Evolutionary conservation across 352 stramenopile species (phyloP).

Genomic region (Phytophthora sansomeana): DNA sequence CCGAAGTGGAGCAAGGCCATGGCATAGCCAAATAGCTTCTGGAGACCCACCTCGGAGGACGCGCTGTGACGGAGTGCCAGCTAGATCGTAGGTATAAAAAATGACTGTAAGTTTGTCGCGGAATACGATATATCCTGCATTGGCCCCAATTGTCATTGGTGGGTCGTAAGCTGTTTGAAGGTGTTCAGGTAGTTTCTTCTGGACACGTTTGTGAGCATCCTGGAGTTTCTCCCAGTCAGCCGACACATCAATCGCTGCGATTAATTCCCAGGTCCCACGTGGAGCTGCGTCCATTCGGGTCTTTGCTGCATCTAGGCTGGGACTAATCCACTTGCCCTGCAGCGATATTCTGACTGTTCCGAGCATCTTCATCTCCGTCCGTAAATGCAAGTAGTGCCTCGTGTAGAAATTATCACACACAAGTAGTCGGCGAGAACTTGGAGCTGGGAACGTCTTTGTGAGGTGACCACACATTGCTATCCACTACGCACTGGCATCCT

Average conservation of each 20-base stretch:
- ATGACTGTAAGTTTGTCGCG: slow-evolving; percentile 1
- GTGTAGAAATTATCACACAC: slow-evolving; percentile 21
- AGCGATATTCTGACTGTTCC: slow-evolving; percentile 7
- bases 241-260: slow-evolving; percentile 6
- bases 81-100: slow-evolving; percentile 17
- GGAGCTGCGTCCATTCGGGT: not conserved
- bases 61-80: not conserved
- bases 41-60: not conserved
- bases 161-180: not conserved
- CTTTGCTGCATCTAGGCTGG: not conserved
- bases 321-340: slow-evolving; percentile 8
- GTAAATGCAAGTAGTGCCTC: slow-evolving; percentile 2
- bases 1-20: not conserved
- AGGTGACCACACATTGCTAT: slow-evolving; percentile 18
- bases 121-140: slow-evolving; percentile 11
- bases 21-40: slow-evolving; percentile 1
- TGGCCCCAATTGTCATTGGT: not conserved
- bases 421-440: not conserved
- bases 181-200: slow-evolving; percentile 3
- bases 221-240: not conserved
- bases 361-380: slow-evolving; percentile 10
- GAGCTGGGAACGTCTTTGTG: slow-evolving; percentile 1
- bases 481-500: slow-evolving; percentile 9
- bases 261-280: not conserved
- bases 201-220: slow-evolving; percentile 2